These are phyloP conservation scores for Chaetomidium leptoderma DNA, from an alignment of 495 filamentous ascomycete species.

Conservation along the genomic window DNA sequence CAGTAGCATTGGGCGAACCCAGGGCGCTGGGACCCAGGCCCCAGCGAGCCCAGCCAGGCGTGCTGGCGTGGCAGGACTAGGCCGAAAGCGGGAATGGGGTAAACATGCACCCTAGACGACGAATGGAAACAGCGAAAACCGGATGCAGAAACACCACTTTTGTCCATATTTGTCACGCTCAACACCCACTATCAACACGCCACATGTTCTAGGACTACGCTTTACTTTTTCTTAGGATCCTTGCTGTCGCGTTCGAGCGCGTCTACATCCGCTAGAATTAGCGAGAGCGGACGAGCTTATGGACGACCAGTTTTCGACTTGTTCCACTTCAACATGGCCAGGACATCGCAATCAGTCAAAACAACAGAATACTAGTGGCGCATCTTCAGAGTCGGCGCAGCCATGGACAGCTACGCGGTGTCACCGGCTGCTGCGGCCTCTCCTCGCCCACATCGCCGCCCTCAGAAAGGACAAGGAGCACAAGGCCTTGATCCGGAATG, in stretches of 20 bases:
- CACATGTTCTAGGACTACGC: not conserved
- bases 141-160: too few relatives aligned
- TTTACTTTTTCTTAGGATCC: not conserved
- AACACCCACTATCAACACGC: not conserved
- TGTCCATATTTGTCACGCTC: not conserved
- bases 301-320: not conserved
- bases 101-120: slow-evolving; percentile 13
- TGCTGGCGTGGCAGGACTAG: too few relatives aligned
- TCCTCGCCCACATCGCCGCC: slow-evolving; percentile 49
- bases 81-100: slow-evolving; percentile 23
- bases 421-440: slow-evolving; percentile 51
- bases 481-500: not conserved
- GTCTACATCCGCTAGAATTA: not conserved
- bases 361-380: not conserved
- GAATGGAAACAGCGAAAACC: not conserved
- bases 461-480: slow-evolving; percentile 42
- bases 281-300: not conserved
- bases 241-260: not conserved
- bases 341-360: slow-evolving; percentile 7
- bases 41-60: too few relatives aligned
- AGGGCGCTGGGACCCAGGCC: too few relatives aligned
- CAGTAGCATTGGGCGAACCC: not conserved
- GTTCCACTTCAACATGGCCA: slow-evolving; percentile 1
- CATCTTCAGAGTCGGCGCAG: slow-evolving; percentile 14
- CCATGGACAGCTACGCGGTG: slow-evolving; percentile 56